Conservation (phyloP, 1,284 basidiomycete genomes). For the Apiotrichum sp. region DNA sequence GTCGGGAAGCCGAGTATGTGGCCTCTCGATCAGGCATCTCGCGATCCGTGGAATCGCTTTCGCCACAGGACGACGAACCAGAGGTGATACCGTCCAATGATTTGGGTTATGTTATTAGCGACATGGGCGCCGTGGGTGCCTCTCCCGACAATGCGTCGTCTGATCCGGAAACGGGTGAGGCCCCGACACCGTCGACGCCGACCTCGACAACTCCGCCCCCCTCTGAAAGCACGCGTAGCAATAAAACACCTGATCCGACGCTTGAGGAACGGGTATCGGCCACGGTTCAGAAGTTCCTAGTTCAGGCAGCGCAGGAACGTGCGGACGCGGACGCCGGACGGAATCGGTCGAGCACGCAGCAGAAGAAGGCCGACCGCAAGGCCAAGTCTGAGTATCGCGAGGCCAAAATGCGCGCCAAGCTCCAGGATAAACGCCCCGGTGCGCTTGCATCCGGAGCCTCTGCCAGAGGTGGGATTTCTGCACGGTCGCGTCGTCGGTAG, state of each 20-base stretch:
- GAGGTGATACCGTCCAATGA: too few species aligned
- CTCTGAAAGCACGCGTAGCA: not conserved
- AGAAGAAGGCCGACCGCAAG: slow-evolving; percentile 10
- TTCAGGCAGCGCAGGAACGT: slow-evolving; percentile 5
- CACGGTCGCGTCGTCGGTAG: too few species aligned
- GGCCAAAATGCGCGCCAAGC: slow-evolving; percentile 3
- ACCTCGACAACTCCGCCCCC: not conserved
- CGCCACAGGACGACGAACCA: too few species aligned
- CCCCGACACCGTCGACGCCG: not conserved
- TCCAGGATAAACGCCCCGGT: too few species aligned
- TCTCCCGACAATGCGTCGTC: not conserved
- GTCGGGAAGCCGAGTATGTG: slow-evolving; percentile 7
- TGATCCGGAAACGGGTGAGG: not conserved
- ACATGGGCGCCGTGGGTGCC: slow-evolving; percentile 5
- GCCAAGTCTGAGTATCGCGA: slow-evolving; percentile 12
- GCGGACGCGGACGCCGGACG: slow-evolving; percentile 16
- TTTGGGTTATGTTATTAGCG: not conserved
- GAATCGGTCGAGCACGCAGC: slow-evolving; percentile 12
- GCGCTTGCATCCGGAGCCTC: too few species aligned
- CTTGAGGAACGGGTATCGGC: slow-evolving; percentile 3
- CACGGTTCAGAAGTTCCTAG: slow-evolving; percentile 6
- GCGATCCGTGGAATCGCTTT: not conserved
- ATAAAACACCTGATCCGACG: not conserved
- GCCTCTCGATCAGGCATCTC: not conserved
- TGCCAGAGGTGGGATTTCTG: too few species aligned